phyloP scores from a whole-genome alignment of 495 filamentous ascomycete species.

The Penicillium canariense region DNA sequence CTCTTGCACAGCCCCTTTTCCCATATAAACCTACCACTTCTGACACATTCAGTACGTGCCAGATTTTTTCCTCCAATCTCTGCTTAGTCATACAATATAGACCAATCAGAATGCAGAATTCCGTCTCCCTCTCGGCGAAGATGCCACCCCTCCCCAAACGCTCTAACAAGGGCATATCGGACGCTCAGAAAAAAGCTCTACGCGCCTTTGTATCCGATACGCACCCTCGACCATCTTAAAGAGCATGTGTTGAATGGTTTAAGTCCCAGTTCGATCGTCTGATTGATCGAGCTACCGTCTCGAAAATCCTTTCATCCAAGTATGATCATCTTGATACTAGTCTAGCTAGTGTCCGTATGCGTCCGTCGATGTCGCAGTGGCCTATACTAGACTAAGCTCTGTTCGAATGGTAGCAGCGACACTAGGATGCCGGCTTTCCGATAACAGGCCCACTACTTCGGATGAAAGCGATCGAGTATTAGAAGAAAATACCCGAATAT shows the following conservation, averaged over 20 bases:
- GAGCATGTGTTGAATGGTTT: slow-evolving; percentile 11
- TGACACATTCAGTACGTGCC: no score
- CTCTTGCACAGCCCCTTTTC: no score
- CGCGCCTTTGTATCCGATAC: slow-evolving; percentile 6
- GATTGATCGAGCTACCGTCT: slow-evolving; percentile 4
- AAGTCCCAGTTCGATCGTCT: slow-evolving; percentile 1
- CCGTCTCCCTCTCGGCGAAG: neutral
- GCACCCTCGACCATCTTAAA: neutral
- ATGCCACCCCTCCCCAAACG: slow-evolving; percentile 2
- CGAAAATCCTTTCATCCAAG: slow-evolving; percentile 12
- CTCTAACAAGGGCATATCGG: slow-evolving; percentile 5
- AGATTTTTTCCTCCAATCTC: no score
- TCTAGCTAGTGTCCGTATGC: slow-evolving; percentile 2
- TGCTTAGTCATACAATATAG: slow-evolving; percentile 1
- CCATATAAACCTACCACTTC: no score
- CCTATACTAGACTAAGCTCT: slow-evolving; percentile 12
- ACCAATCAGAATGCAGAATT: slow-evolving; percentile 9
- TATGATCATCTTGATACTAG: slow-evolving; percentile 12
- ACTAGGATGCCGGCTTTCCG: neutral
- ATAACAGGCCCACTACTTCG: slow-evolving; percentile 10
- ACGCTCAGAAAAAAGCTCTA: slow-evolving; percentile 9
- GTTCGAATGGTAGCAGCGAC: slow-evolving; percentile 3
- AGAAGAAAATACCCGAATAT: slow-evolving; percentile 11
- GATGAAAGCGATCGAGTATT: slow-evolving; percentile 6
- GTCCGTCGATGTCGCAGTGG: slow-evolving; percentile 2